Evolutionary conservation across 2,329 filamentous ascomycete genomes (phyloP).

Genomic region (Talaromyces pinophilus): DNA sequence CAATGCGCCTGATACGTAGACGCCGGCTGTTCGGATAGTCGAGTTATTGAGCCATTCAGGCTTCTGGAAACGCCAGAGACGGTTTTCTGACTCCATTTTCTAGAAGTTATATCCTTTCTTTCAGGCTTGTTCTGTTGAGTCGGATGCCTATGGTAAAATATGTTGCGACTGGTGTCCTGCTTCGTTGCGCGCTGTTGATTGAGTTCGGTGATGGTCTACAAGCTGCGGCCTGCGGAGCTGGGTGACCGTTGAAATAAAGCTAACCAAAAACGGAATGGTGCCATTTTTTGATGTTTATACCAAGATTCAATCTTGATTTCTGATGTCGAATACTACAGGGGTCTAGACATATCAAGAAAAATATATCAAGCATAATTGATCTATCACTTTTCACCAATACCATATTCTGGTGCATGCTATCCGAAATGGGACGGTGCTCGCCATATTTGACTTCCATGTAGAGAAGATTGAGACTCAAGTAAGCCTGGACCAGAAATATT

Average conservation of each 20-base stretch:
- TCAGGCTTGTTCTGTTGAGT: not conserved
- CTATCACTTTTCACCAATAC: not conserved
- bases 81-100: conserved; percentile 51
- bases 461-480: not conserved
- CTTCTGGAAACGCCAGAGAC: conserved; percentile 67
- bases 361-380: not conserved
- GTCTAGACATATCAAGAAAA: not conserved
- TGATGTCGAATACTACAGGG: not conserved
- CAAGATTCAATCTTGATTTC: not conserved
- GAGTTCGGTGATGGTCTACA: conserved; percentile 7
- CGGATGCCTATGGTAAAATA: not conserved
- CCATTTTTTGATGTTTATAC: not conserved
- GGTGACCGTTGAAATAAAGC: not conserved
- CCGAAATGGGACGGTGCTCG: not conserved
- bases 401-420: not conserved
- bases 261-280: not conserved
- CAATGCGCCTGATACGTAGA: conserved; percentile 66
- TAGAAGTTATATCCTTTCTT: not conserved
- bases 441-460: not conserved
- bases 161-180: not conserved
- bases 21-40: conserved; percentile 63
- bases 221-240: conserved; percentile 15
- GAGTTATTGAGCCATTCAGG: conserved; percentile 68
- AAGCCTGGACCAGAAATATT: not conserved
- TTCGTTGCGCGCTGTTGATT: not conserved